Evolutionary conservation across 148 eudicot species (phyloP).

Genomic region (Vaccinium macrocarpon): DNA sequence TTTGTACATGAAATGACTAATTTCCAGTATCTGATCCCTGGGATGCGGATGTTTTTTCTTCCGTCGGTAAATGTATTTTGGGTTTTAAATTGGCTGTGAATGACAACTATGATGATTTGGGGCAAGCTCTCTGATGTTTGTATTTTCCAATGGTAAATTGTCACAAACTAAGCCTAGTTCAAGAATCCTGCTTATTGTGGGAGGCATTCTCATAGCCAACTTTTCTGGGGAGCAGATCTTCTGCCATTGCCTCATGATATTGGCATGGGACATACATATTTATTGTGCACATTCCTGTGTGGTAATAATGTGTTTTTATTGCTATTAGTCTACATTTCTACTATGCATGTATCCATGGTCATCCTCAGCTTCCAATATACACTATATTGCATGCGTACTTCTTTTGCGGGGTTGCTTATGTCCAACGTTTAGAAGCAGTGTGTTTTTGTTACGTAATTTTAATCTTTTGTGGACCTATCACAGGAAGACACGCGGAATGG

Average conservation of each 20-base stretch:
- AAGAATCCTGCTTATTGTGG: conserved; percentile 1
- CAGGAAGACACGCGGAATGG: conserved; percentile 41
- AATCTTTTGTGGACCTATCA: conserved; percentile 11
- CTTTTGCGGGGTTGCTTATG: not conserved
- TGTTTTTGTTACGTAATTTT: not conserved
- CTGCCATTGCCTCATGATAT: conserved; percentile 4
- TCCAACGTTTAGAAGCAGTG: not conserved
- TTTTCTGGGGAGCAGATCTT: not conserved
- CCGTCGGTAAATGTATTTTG: not conserved
- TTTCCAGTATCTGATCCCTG: not conserved
- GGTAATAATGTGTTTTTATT: not conserved
- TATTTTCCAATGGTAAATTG: not conserved
- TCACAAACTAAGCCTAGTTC: not conserved
- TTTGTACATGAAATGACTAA: not conserved
- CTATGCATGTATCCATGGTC: not conserved
- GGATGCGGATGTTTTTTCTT: not conserved
- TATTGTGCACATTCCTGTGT: not conserved
- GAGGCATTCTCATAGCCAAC: not conserved
- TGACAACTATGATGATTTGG: not conserved
- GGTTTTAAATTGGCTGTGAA: not conserved
- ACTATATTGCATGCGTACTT: not conserved
- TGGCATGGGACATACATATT: not conserved
- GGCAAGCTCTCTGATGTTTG: conserved; percentile 3
- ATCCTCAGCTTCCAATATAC: not conserved
- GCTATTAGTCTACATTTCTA: not conserved